Base-by-base conservation (phyloP, 228 moss, liverwort and hornwort genomes). In the Sphagnum magellanicum region DNA sequence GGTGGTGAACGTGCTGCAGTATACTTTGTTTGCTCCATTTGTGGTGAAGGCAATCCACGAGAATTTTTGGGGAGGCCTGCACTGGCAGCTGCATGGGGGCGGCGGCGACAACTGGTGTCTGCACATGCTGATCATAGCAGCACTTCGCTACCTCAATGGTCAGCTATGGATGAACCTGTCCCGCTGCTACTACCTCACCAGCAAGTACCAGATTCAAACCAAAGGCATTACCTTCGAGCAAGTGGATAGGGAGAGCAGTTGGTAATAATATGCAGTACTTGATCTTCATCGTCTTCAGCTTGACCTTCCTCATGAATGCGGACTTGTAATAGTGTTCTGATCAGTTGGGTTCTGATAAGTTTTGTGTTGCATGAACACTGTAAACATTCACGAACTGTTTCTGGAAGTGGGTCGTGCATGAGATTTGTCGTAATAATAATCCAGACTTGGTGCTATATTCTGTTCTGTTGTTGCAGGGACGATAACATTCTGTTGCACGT, bases 221-320 rank as follows among this genome's bases (percentile, higher is more conserved):
- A 77, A 78, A 52, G 91, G 96, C 12, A 76, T 91, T 53, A 66
- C 75, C 5, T 97, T 93, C 53, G 91, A 93, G 46, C 96, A 97
- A 82, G 87, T 97, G 53, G 96, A 97, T 67, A 73, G 96, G 51
- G 96, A 97, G 66, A 93, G 91, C 69, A 88, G 85, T 70, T 89
- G 88, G 93, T 93, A 75, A 32, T 32, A 32, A 32, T 32, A 32
- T 3, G 32, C 32, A 32, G 3, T 32, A 32, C 32, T 32, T 32
- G 32, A 32, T 32, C 32, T 32, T 32, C 3, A 32, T 32, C 32
- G 32, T 32, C 32, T 32, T 32, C 32, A 32, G 32, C 32, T 32
- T 3, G 32, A 32, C 3, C 32, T 32, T 32, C 32, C 32, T 32
- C 32, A 32, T 32, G 32, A 32, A 32, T 32, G 32, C 32, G 32